Conservation (phyloP, 768 basidiomycete genomes). For the Cyclocybe cylindracea region DNA sequence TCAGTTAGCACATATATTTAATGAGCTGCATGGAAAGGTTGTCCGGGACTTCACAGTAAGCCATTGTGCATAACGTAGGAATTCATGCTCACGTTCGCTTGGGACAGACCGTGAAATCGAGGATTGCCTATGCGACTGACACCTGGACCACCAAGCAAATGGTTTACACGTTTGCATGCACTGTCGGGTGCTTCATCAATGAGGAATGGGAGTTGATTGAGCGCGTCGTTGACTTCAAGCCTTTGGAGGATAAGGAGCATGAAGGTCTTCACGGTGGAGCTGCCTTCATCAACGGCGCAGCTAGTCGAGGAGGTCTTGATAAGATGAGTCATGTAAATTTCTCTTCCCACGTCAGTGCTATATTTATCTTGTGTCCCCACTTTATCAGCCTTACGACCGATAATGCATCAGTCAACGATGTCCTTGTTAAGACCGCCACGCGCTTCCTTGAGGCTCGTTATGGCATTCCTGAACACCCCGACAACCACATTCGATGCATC, state of each 20-base stretch:
- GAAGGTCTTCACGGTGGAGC: slow-evolving; percentile 29
- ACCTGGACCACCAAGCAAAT: slow-evolving; percentile 32
- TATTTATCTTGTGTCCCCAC: slow-evolving; percentile 12
- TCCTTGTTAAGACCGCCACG: slow-evolving; percentile 25
- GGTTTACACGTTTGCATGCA: slow-evolving; percentile 33
- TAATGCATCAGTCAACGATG: slow-evolving; percentile 35
- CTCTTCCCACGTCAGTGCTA: slow-evolving; percentile 3
- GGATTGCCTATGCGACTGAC: slow-evolving; percentile 21
- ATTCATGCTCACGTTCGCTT: too few species aligned
- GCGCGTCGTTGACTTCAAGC: slow-evolving; percentile 31
- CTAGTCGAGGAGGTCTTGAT: slow-evolving; percentile 23
- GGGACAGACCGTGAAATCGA: slow-evolving; percentile 17
- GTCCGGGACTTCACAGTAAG: too few species aligned
- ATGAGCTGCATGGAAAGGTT: too few species aligned
- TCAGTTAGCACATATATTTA: too few species aligned
- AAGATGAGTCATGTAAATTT: slow-evolving; percentile 31
- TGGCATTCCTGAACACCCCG: slow-evolving; percentile 22
- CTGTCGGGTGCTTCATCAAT: slow-evolving; percentile 27
- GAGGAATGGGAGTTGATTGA: slow-evolving; percentile 33
- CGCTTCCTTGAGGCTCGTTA: slow-evolving; percentile 21
- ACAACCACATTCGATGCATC: slow-evolving; percentile 36
- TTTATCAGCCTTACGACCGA: slow-evolving; percentile 26
- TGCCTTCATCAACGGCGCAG: slow-evolving; percentile 28
- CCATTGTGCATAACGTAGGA: too few species aligned
- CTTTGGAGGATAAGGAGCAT: slow-evolving; percentile 33